phyloP scores from a whole-genome alignment of 257 asterid species.

The Salvia hispanica region DNA sequence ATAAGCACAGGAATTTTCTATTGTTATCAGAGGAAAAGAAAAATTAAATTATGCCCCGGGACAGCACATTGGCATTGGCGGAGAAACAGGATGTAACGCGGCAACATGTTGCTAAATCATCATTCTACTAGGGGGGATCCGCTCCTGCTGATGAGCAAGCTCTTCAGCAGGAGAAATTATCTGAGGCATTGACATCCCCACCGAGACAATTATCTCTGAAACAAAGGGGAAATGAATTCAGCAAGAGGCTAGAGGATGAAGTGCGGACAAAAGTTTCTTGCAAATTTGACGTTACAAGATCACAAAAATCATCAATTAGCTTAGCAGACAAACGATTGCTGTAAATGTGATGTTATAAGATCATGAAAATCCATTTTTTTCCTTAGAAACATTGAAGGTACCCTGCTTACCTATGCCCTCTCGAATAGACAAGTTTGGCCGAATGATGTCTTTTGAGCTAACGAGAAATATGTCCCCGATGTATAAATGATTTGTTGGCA shows the following conservation, averaged over 20 bases:
- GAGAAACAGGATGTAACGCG: slow-evolving; percentile 7
- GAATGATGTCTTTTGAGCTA: slow-evolving; percentile 70
- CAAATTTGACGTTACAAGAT: neutral
- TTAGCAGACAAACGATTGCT: neutral
- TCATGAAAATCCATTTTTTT: slow-evolving; percentile 3
- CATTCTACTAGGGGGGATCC: slow-evolving; percentile 54
- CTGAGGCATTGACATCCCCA: slow-evolving; percentile 93
- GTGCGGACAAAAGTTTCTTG: neutral
- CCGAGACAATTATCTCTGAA: slow-evolving; percentile 88
- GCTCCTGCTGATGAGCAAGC: slow-evolving; percentile 38
- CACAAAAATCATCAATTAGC: slow-evolving; percentile 5
- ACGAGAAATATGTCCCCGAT: slow-evolving; percentile 84
- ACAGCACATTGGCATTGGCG: slow-evolving; percentile 7
- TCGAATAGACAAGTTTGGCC: slow-evolving; percentile 84
- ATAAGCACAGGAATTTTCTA: neutral
- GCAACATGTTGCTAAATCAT: slow-evolving; percentile 28
- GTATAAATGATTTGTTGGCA: slow-evolving; percentile 88
- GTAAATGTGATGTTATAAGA: neutral
- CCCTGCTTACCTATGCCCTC: slow-evolving; percentile 75
- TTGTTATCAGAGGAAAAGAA: neutral
- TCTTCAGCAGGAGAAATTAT: slow-evolving; percentile 61
- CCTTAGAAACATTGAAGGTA: neutral
- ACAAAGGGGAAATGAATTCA: slow-evolving; percentile 21
- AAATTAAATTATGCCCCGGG: slow-evolving; percentile 13
- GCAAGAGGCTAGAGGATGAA: neutral